Percentiles rank a stretch among this genome's conserved stretches.
Conservation (phyloP, 208 protist species). For the Vickermania spadyakhi region DNA sequence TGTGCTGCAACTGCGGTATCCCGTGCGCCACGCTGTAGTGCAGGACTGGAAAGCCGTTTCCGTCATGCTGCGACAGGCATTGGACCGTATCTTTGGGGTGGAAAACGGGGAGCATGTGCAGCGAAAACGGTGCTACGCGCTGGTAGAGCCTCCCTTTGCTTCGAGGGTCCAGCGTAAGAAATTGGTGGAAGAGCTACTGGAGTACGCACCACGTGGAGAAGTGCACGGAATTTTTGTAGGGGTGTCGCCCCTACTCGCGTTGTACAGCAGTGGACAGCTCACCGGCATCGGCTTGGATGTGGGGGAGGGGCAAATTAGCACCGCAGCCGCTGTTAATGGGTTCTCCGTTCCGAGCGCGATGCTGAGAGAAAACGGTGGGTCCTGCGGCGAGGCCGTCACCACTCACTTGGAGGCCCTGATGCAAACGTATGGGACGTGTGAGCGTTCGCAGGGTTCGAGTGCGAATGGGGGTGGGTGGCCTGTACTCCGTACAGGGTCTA, state of each 20-base stretch:
- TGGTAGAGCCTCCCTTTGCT: slow-evolving; percentile 53
- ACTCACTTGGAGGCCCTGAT: slow-evolving; percentile 34
- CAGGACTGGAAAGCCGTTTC: slow-evolving; percentile 28
- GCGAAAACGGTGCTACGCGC: slow-evolving; percentile 12
- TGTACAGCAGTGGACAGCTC: slow-evolving; percentile 53
- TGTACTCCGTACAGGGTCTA: slow-evolving; percentile 9
- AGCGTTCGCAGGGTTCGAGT: not conserved
- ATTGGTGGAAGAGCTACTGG: slow-evolving; percentile 43
- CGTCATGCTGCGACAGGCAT: slow-evolving; percentile 14
- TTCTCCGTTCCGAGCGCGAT: slow-evolving; percentile 31
- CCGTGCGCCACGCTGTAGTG: slow-evolving; percentile 56
- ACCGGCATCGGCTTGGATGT: slow-evolving; percentile 53
- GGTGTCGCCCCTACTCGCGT: slow-evolving; percentile 35
- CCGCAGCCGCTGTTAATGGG: slow-evolving; percentile 39
- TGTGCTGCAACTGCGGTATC: slow-evolving; percentile 51
- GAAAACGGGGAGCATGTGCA: not conserved
- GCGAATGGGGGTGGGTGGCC: too few relatives aligned
- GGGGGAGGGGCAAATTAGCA: slow-evolving; percentile 39
- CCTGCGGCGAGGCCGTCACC: slow-evolving; percentile 33
- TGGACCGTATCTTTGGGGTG: slow-evolving; percentile 7
- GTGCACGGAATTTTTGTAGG: slow-evolving; percentile 37
- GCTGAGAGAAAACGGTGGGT: slow-evolving; percentile 27
- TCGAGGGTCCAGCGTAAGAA: slow-evolving; percentile 42
- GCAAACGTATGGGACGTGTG: slow-evolving; percentile 26
- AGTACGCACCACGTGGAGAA: slow-evolving; percentile 11